Conservation (phyloP, 129 eudicot species). For the Chrysanthemum seticuspe region DNA sequence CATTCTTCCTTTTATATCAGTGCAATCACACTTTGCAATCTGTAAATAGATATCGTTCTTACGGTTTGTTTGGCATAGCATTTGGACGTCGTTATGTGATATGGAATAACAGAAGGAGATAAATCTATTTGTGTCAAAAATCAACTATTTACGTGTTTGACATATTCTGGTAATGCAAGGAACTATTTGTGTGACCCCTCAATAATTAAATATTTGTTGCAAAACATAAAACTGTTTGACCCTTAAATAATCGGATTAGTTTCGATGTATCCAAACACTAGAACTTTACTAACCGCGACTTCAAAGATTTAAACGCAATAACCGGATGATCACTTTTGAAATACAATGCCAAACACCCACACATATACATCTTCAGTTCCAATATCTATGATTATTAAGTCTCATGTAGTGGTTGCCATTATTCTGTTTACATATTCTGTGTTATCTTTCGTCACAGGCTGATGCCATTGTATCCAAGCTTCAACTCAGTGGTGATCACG, state of each 20-base stretch:
- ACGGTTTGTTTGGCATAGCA: no score
- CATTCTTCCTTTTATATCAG: background rate
- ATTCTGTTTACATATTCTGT: background rate
- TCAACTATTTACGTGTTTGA: background rate
- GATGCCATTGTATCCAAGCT: conserved; percentile 72
- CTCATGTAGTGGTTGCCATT: background rate
- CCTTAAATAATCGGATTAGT: no score
- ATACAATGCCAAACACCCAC: background rate
- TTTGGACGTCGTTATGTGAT: background rate
- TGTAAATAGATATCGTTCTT: no score
- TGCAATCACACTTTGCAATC: no score
- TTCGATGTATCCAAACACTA: no score
- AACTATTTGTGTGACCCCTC: background rate
- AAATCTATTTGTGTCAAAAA: background rate
- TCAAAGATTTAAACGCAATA: no score
- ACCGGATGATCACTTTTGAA: background rate
- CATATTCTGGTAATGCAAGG: background rate
- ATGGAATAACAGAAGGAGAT: no score
- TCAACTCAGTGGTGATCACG: conserved; percentile 40
- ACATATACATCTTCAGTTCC: background rate
- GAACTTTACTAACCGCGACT: no score
- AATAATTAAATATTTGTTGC: background rate
- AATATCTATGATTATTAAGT: background rate
- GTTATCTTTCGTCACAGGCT: conserved; percentile 48
- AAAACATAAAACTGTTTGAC: no score